phyloP scores from a whole-genome alignment of 805 yeast genomes.

The Ogataea chonburiensis region DNA sequence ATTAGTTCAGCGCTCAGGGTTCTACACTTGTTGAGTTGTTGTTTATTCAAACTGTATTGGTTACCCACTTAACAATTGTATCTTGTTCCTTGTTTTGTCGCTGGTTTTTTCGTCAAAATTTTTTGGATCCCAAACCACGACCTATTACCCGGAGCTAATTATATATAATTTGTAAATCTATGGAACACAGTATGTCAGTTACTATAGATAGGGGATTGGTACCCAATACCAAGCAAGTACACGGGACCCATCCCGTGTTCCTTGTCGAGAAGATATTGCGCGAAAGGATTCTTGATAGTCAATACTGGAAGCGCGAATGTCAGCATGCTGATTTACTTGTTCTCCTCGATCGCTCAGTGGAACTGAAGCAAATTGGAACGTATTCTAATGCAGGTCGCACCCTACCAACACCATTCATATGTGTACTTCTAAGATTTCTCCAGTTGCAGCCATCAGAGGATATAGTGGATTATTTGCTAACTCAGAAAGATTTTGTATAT shows the following conservation, averaged over 20 bases:
- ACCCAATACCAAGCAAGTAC: constrained; percentile 29
- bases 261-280: constrained; percentile 57
- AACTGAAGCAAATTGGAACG: constrained; percentile 49
- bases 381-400: constrained; percentile 39
- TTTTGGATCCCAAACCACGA: constrained; percentile 8
- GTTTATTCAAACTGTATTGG: constrained; percentile 3
- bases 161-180: background rate
- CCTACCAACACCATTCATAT: constrained; percentile 69
- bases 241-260: constrained; percentile 48
- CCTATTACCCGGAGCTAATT: constrained; percentile 13
- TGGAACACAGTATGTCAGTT: constrained; percentile 12
- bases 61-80: constrained; percentile 6
- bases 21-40: constrained; percentile 3
- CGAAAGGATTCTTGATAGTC: constrained; percentile 53
- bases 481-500: constrained; percentile 74
- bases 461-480: constrained; percentile 51
- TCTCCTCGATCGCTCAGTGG: constrained; percentile 44
- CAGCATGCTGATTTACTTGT: constrained; percentile 43
- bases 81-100: constrained; percentile 13
- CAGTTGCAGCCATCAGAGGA: constrained; percentile 70
- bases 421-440: constrained; percentile 71
- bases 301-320: constrained; percentile 59
- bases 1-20: constrained; percentile 9
- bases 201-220: constrained; percentile 38
- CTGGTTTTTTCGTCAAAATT: constrained; percentile 17